phyloP scores from a whole-genome alignment of 345 rosid genomes.

The Salix exigua region DNA sequence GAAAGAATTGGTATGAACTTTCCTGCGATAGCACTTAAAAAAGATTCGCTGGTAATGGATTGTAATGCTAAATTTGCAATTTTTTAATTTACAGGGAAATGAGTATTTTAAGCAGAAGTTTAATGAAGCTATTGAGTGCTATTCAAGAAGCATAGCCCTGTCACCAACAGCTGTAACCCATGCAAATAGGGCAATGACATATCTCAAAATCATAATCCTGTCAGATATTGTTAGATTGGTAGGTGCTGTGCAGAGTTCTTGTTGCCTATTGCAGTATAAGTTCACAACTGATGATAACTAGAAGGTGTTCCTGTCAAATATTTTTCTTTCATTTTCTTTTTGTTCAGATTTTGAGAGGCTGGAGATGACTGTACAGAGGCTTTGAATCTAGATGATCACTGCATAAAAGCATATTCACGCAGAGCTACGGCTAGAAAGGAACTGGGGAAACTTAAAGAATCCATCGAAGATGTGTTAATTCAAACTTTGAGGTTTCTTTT shows the following conservation, averaged over 20 bases:
- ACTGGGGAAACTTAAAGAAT: constrained; percentile 67
- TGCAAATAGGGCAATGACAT: constrained; percentile 95
- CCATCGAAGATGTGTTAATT: constrained; percentile 58
- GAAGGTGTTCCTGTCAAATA: too few species aligned
- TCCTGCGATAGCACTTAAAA: neutral
- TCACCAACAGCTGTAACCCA: constrained; percentile 78
- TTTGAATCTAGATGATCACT: constrained; percentile 81
- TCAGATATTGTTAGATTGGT: neutral
- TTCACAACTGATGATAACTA: neutral
- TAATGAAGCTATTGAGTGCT: constrained; percentile 81
- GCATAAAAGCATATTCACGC: constrained; percentile 85
- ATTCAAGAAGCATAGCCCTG: constrained; percentile 83
- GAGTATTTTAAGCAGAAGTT: constrained; percentile 80
- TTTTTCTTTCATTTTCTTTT: constrained; percentile 5
- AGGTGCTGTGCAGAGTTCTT: neutral
- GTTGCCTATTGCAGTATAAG: neutral
- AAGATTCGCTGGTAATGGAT: neutral
- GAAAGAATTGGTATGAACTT: constrained; percentile 63
- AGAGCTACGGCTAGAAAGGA: constrained; percentile 87
- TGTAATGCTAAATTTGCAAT: constrained; percentile 1
- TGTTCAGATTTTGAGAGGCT: constrained; percentile 66
- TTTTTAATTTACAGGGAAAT: constrained; percentile 53
- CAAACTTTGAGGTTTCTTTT: neutral
- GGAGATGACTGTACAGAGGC: constrained; percentile 95
- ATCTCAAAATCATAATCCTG: constrained; percentile 59